These are phyloP conservation scores for Hymenoscyphus fraxineus DNA, from an alignment of 2,329 filamentous ascomycete species.

Conservation along the genomic window DNA sequence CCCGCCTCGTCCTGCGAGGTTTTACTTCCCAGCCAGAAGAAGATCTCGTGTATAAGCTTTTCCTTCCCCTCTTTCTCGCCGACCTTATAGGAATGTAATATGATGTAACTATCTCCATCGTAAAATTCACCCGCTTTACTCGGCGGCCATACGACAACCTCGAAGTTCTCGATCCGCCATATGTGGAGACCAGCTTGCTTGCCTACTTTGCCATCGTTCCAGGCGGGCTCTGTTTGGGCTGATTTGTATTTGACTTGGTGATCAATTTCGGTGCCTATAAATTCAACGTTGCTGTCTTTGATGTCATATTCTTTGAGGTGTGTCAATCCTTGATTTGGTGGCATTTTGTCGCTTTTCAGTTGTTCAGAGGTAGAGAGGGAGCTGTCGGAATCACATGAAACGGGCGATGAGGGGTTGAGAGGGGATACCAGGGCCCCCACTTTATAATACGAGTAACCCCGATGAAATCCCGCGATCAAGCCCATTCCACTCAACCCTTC, in stretches of 20 bases:
- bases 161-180: constrained; percentile 66
- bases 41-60: constrained; percentile 59
- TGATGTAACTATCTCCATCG: constrained; percentile 66
- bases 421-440: neutral
- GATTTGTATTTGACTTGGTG: constrained; percentile 66
- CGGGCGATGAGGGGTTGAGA: neutral
- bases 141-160: constrained; percentile 58
- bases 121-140: constrained; percentile 57
- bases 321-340: constrained; percentile 58
- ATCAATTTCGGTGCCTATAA: constrained; percentile 61
- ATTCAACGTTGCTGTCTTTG: constrained; percentile 64
- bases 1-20: constrained; percentile 67
- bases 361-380: neutral
- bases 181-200: constrained; percentile 51
- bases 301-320: constrained; percentile 63
- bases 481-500: too few relatives aligned
- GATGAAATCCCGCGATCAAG: too few relatives aligned
- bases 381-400: neutral
- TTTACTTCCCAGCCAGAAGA: constrained; percentile 65
- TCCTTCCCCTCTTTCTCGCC: constrained; percentile 43
- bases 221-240: constrained; percentile 61
- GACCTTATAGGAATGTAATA: constrained; percentile 57
- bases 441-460: too few relatives aligned
- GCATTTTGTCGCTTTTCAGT: constrained; percentile 44
- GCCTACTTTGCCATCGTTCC: constrained; percentile 57